Evolutionary conservation across 176 grass and related monocot genomes (phyloP).

Genomic region (Canna indica): DNA sequence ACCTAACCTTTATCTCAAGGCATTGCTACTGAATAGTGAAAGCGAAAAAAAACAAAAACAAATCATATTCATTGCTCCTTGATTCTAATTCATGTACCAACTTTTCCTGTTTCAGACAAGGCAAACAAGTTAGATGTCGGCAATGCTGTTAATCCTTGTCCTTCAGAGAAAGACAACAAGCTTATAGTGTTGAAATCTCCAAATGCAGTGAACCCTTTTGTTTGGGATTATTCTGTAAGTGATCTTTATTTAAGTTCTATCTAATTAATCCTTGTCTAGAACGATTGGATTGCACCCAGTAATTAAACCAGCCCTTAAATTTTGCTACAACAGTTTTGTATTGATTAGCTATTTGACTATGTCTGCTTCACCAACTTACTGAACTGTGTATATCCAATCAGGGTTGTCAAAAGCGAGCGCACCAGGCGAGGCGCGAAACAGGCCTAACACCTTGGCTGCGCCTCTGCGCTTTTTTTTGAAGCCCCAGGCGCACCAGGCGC

Average conservation of each 20-base stretch:
- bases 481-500: no score
- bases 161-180: conserved; percentile 59
- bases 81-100: conserved; percentile 10
- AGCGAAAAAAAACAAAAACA: background rate
- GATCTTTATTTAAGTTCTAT: background rate
- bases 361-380: background rate
- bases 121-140: conserved; percentile 56
- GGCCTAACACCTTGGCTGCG: no score
- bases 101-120: conserved; percentile 41
- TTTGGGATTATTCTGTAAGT: conserved; percentile 89
- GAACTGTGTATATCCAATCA: no score
- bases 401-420: no score
- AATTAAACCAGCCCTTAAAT: background rate
- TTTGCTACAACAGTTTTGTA: background rate
- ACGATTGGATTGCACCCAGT: no score
- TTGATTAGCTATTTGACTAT: background rate
- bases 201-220: conserved; percentile 75
- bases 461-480: no score
- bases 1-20: background rate
- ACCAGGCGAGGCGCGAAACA: no score
- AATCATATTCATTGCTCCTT: background rate
- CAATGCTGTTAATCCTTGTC: conserved; percentile 62
- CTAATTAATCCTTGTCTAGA: no score
- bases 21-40: background rate
- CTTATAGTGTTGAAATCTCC: conserved; percentile 74